These are phyloP conservation scores for Ophiostoma sp. DNA, from an alignment of 2,329 filamentous ascomycete species.

Conservation along the genomic window DNA sequence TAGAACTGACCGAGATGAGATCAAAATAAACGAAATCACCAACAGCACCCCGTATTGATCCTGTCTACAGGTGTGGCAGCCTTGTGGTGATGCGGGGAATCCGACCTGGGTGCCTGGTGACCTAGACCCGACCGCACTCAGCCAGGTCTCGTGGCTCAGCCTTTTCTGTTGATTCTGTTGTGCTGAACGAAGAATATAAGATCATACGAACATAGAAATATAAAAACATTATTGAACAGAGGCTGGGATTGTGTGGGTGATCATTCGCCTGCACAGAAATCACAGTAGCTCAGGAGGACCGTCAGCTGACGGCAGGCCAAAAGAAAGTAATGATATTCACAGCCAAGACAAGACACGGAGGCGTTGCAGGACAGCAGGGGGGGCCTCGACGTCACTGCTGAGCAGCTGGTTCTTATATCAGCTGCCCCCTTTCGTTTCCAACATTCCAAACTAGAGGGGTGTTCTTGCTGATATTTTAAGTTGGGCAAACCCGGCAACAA, in stretches of 20 bases:
- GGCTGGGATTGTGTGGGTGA: not conserved
- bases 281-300: not conserved
- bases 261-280: not conserved
- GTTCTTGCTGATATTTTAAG: too few relatives aligned
- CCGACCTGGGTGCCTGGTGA: not conserved
- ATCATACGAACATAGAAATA: not conserved
- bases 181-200: not conserved
- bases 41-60: not conserved
- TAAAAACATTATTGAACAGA: not conserved
- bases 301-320: not conserved
- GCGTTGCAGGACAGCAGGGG: not conserved
- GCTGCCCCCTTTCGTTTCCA: not conserved
- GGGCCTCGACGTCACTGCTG: not conserved
- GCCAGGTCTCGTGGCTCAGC: constrained; percentile 1
- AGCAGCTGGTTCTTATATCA: not conserved
- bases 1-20: too few relatives aligned
- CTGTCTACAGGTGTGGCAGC: not conserved
- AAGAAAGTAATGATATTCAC: not conserved
- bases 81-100: constrained; percentile 2
- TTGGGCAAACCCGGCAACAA: not conserved
- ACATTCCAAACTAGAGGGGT: too few relatives aligned
- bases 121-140: not conserved
- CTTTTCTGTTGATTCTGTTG: not conserved
- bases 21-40: not conserved
- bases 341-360: constrained; percentile 1